These are phyloP conservation scores for Aspergillus tamarii DNA, from an alignment of 2,329 filamentous ascomycete genomes.

Conservation along the genomic window DNA sequence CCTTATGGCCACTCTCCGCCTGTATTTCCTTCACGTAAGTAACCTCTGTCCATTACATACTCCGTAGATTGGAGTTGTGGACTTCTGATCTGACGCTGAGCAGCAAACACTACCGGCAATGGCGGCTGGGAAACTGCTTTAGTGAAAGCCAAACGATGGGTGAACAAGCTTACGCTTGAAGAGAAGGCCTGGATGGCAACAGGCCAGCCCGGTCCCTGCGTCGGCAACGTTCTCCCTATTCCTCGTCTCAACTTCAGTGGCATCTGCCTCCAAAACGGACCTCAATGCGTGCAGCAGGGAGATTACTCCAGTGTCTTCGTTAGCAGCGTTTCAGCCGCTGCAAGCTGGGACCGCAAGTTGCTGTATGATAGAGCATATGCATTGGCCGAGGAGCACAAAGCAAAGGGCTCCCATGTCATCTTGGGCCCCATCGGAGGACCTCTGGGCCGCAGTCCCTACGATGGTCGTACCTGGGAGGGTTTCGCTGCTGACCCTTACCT, in stretches of 20 bases:
- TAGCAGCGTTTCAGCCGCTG: slow-evolving; percentile 71
- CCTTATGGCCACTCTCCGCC: neutral
- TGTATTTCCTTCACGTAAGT: neutral
- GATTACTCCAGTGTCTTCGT: slow-evolving; percentile 75
- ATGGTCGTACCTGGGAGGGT: slow-evolving; percentile 45
- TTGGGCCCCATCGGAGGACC: slow-evolving; percentile 49
- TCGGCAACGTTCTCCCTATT: neutral
- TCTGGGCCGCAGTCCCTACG: slow-evolving; percentile 38
- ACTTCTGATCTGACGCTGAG: neutral
- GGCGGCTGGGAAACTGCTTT: neutral
- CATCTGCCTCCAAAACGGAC: slow-evolving; percentile 35
- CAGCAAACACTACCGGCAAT: neutral
- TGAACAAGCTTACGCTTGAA: neutral
- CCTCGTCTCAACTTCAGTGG: slow-evolving; percentile 33
- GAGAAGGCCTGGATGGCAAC: neutral
- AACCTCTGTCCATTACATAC: neutral
- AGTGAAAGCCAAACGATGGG: neutral
- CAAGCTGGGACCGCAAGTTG: slow-evolving; percentile 61
- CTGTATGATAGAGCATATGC: slow-evolving; percentile 56
- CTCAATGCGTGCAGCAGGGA: slow-evolving; percentile 64
- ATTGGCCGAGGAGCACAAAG: slow-evolving; percentile 57
- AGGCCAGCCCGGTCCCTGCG: neutral
- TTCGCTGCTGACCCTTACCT: slow-evolving; percentile 50
- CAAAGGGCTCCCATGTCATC: slow-evolving; percentile 43
- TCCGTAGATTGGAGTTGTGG: neutral